Evolutionary conservation across 805 yeast species (phyloP).

Genomic region (Cephaloascus albidus): DNA sequence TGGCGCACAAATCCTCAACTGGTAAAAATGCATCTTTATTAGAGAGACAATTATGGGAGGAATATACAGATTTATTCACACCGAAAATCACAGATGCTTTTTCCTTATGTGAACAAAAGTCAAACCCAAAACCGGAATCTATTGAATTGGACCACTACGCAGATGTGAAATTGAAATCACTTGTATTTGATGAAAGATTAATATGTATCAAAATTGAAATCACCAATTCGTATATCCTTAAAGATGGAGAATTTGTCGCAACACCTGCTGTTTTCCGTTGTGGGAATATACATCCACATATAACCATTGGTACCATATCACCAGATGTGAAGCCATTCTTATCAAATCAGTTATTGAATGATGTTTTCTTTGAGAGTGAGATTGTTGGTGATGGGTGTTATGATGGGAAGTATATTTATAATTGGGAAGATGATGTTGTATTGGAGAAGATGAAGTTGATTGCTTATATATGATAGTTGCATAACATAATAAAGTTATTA

Average conservation of each 20-base stretch:
- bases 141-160: constrained; percentile 14
- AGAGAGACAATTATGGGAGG: constrained; percentile 19
- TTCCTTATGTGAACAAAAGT: neutral
- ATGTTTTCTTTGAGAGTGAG: neutral
- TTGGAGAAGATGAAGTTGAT: neutral
- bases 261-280: constrained; percentile 10
- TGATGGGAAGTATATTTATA: neutral
- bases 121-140: neutral
- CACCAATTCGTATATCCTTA: constrained; percentile 1
- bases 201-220: constrained; percentile 45
- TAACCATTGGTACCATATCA: constrained; percentile 59
- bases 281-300: constrained; percentile 46
- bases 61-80: constrained; percentile 11
- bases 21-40: constrained; percentile 10
- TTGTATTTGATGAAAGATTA: constrained; percentile 43
- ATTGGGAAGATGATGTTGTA: neutral
- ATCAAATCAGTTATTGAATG: constrained; percentile 33
- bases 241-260: constrained; percentile 1
- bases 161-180: constrained; percentile 26
- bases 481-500: too few relatives aligned
- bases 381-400: neutral
- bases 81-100: constrained; percentile 3
- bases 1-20: constrained; percentile 33
- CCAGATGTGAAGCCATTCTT: constrained; percentile 38
- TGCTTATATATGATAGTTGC: too few relatives aligned